Conservation (phyloP, 768 basidiomycete species). For the Sporobolomyces pararoseus region DNA sequence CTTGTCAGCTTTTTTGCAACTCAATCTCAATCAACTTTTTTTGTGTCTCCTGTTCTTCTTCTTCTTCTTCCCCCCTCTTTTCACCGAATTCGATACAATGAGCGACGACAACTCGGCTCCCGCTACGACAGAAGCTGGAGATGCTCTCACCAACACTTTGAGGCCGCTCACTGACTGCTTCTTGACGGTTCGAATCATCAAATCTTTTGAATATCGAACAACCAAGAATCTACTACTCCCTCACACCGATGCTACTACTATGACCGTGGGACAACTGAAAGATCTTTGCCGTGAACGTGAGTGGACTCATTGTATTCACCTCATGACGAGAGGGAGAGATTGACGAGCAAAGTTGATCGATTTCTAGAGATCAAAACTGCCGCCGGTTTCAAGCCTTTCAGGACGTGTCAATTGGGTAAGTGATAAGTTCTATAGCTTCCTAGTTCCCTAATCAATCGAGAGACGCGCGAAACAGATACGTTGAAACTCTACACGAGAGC, state of each 20-base stretch:
- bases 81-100: neutral
- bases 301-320: conserved; percentile 30
- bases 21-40: no score
- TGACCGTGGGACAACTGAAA: conserved; percentile 77
- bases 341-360: conserved; percentile 16
- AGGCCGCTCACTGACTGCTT: conserved; percentile 71
- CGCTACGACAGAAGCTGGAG: neutral
- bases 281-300: conserved; percentile 65
- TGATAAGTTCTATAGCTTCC: neutral
- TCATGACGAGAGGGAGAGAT: no score
- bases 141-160: conserved; percentile 60
- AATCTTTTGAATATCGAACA: conserved; percentile 88
- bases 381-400: conserved; percentile 84
- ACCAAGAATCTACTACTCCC: conserved; percentile 81
- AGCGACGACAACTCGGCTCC: conserved; percentile 2
- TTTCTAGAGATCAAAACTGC: conserved; percentile 65
- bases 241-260: conserved; percentile 69
- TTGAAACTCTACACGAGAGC: conserved; percentile 91
- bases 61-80: neutral
- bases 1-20: no score
- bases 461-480: conserved; percentile 60
- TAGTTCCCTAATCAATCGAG: neutral
- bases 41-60: no score
- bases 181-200: conserved; percentile 86
- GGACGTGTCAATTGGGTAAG: conserved; percentile 65